A percentile compares a stretch with the other conserved stretches of the same genome.
Evolutionary conservation across 1,284 basidiomycete genomes (phyloP).

Genomic region (Cryptococcus floricola): DNA sequence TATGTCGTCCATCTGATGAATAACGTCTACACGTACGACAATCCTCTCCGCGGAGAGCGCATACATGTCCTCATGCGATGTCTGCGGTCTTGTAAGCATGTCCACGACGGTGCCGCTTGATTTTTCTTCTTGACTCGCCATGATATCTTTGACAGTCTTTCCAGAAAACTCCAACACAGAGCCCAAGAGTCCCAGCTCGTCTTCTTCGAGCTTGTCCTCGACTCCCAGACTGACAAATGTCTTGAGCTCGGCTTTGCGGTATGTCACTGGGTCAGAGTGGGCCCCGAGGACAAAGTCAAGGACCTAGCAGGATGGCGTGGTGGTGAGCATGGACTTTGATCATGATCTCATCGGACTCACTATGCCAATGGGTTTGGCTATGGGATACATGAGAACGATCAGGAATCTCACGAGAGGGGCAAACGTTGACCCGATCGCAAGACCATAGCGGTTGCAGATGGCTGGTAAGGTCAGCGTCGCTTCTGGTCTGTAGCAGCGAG

Average conservation of each 20-base stretch:
- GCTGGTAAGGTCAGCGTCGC: conserved; percentile 24
- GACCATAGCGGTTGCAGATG: conserved; percentile 53
- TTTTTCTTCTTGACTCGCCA: conserved; percentile 49
- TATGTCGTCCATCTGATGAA: neutral
- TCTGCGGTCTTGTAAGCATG: conserved; percentile 22
- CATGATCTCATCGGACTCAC: conserved; percentile 30
- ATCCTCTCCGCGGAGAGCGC: conserved; percentile 50
- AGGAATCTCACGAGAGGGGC: conserved; percentile 50
- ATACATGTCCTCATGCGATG: conserved; percentile 51
- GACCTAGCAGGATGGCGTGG: conserved; percentile 14
- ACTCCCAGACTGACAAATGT: conserved; percentile 67
- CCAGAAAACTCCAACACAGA: conserved; percentile 76
- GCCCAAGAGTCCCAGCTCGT: conserved; percentile 78
- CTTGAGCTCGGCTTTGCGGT: conserved; percentile 85
- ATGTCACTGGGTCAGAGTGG: conserved; percentile 59
- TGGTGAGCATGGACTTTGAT: neutral
- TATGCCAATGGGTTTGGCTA: conserved; percentile 49
- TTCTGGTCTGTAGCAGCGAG: neutral
- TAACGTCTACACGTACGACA: conserved; percentile 27
- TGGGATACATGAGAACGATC: conserved; percentile 50
- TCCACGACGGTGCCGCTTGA: neutral
- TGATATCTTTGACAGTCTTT: conserved; percentile 73
- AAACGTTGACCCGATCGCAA: conserved; percentile 53
- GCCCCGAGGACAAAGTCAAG: conserved; percentile 52
- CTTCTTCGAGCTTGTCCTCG: conserved; percentile 75